Evolutionary conservation across 164 flowering plant species (phyloP), one percentile per base, ranked within the genome.

Genomic region (Vitis cinerea): DNA sequence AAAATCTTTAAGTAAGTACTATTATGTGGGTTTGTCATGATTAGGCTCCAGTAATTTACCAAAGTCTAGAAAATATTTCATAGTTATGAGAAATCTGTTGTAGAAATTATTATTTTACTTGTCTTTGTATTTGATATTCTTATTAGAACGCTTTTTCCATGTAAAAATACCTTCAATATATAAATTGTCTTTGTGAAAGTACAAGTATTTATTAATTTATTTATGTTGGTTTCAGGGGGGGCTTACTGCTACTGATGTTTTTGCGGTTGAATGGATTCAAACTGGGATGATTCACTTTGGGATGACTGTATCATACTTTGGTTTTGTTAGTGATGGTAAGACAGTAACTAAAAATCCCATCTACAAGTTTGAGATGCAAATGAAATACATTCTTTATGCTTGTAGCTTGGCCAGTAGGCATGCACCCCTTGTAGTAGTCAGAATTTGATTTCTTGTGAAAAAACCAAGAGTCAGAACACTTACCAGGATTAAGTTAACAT

Each of bases 311-410:
- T 86, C 99, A 72, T 95, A 95, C 83, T 95, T 77, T 76, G 99
- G 99, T 67, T 95, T 95, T 78, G 88, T 95, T 48, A 89, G 99
- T 80, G 99, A 95, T 85, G 99, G 99, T 93, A 86, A 88, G 59
- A 70, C 61, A 19, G 44, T 37, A 3, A 37, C 44, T 6, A 37
- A 37, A 6, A 37, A 37, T 37, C 44, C 1, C 44, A 3, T 6
- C 44, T 37, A 37, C 44, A 1, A 53, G 16, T 53, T 53, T 53
- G n/a, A 13, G 56, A 53, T 13, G n/a, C n/a, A 6, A 13, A 53
- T 53, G 56, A 53, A 53, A n/a, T 53, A 53, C n/a, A 13, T 13
- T 6, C 16, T 53, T 53, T n/a, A 14, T 53, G 56, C 56, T 1
- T 53, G 56, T 6, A n/a, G 5, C 14, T 53, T 13, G 15, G 7